Base-by-base conservation (phyloP, 495 filamentous ascomycete species). In the Podospora appendiculata region DNA sequence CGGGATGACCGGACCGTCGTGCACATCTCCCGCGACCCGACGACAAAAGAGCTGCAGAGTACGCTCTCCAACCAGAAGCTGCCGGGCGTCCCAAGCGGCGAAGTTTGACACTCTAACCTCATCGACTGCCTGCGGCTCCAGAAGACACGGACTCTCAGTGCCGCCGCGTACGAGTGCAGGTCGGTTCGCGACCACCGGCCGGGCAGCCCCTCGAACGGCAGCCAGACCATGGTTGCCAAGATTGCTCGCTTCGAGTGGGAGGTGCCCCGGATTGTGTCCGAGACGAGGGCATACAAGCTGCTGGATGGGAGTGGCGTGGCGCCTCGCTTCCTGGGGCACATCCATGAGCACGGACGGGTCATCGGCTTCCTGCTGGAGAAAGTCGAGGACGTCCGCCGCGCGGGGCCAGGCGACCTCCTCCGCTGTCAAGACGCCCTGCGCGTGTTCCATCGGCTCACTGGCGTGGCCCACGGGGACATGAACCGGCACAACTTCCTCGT, bases 301-400 rank as follows among this genome's bases (percentile, higher is more conserved):
- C 58, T 69, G 5, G 50, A 69, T 44, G 56, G 52, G 32, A 50
- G 46, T 12, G 51, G 39, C 12, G 14, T 68, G 1, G 55, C 59
- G 13, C 67, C 67, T 8, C 50, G 51, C 10, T 65, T 70, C 56
- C 51, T 72, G 13, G 68, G 57, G n/a, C 66, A 70, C 52, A 53
- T 70, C 32, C 45, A 56, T 18, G 66, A 70, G 51, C 42, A 59
- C n/a, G 57, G 65, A 11, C 61, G 68, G 11, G 51, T 69, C 6
- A 64, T 71, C 7, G 68, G 66, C 2, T 67, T 73, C 18, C 43
- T 73, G 4, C 36, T 71, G 14, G 70, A 70, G 47, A 59, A 71
- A n/a, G 9, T 69, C 0, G 53, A 65, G 35, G 50, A 48, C 6
- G n/a, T n/a, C n/a, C 39, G 18, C 35, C 12, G 10, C 17, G 49